A percentile compares a stretch with the other conserved stretches of the same genome.
phyloP scores from a whole-genome alignment of 306 rosid genomes.

The Cotoneaster glaucophyllus region DNA sequence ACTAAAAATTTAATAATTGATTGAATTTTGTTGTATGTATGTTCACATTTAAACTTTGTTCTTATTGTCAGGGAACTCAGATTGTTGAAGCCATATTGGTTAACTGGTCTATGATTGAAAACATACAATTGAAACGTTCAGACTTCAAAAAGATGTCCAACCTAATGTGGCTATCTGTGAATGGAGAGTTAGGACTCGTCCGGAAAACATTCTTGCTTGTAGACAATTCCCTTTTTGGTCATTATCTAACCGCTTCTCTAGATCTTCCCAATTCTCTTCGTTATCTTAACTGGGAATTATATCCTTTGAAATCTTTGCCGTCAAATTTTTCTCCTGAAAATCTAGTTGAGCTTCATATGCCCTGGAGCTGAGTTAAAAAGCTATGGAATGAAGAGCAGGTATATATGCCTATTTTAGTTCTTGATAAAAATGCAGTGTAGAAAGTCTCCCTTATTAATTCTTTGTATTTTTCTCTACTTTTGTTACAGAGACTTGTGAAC shows the following conservation, averaged over 20 bases:
- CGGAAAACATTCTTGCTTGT: too few relatives aligned
- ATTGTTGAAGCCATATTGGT: background rate
- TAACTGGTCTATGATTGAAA: too few relatives aligned
- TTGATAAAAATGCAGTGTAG: too few relatives aligned
- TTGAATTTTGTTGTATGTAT: background rate
- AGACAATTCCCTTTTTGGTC: too few relatives aligned
- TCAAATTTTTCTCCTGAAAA: background rate
- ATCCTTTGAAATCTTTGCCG: background rate
- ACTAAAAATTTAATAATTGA: background rate
- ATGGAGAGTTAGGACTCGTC: too few relatives aligned
- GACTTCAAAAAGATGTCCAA: too few relatives aligned
- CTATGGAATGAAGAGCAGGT: background rate
- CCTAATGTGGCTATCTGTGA: too few relatives aligned
- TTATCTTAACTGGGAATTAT: background rate
- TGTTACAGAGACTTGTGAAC: too few relatives aligned
- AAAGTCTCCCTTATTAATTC: too few relatives aligned
- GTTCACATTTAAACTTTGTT: background rate
- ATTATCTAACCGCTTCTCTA: background rate
- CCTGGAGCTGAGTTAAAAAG: fast-evolving
- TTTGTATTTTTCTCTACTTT: too few relatives aligned
- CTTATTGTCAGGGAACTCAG: background rate
- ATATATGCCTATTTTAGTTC: background rate
- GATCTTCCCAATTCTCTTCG: background rate
- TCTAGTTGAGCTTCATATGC: background rate
- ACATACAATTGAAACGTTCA: too few relatives aligned